Base-by-base conservation (phyloP, 1,139 yeast species). In the Scheffersomyces quercinus region DNA sequence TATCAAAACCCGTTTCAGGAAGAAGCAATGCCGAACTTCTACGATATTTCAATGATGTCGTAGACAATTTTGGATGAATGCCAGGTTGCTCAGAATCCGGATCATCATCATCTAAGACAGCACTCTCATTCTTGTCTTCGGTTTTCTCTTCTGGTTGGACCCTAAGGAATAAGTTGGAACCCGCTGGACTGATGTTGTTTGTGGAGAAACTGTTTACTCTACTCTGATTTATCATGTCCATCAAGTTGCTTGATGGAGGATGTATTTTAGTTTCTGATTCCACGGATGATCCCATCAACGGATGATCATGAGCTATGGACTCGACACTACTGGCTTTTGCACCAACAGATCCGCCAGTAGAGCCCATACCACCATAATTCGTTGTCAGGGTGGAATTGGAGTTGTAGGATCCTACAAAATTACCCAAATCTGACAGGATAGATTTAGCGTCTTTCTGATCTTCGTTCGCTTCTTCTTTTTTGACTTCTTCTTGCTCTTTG, bases 301-400 rank as follows among this genome's bases (percentile, higher is more conserved):
- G 24, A n/a, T 14, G 10, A 4, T 31, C 35, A 10, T 12, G 15
- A 12, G 24, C 24, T 14, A 31, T 14, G 12, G 35, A 31, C 20
- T 31, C 35, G 4, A 14, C 24, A 14, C 35, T 31, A n/a, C 24
- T 14, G 15, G 6, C 35, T 31, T 31, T 31, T 3, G 20, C 35
- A 14, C 20, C 20, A 6, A 31, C 12, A 14, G 20, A 14, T 12
- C 40, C 43, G 4, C 20, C 20, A 8, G 20, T 11, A 31, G 20
- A 14, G n/a, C 40, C 43, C 29, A 48, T 47, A 1, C 60, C 65
- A 20, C 74, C 77, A 51, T 67, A 70, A 43, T 70, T 65, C 1
- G 75, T 69, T 5, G 72, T 67, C 66, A 66, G 71, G 1, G 77
- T 70, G 2, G 77, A 70, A 49, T 70, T 73, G 1, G 78, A 72